phyloP scores from a whole-genome alignment of 2,329 filamentous ascomycete genomes.

The Colletotrichum sp. region DNA sequence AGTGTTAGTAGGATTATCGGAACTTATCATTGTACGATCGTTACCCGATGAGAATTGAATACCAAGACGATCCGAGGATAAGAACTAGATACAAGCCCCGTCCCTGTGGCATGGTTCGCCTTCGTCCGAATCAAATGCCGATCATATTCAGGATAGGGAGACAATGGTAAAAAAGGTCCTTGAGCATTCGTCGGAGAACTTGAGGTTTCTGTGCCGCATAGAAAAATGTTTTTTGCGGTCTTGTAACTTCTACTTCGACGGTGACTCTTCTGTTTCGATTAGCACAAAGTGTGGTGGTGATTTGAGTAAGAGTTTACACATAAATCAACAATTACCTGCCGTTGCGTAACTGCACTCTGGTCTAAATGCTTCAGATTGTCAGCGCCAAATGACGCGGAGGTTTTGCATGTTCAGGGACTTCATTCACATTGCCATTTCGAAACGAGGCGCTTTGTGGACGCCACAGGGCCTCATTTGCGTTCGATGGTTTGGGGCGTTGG shows the following conservation, averaged over 20 bases:
- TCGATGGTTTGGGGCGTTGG: too few relatives aligned
- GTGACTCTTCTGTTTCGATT: background rate
- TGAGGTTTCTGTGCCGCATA: background rate
- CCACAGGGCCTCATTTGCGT: background rate
- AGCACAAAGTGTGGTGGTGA: background rate
- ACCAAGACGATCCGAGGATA: background rate
- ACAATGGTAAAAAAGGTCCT: background rate
- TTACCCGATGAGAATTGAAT: background rate
- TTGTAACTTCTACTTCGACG: fast-evolving
- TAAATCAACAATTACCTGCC: too few relatives aligned
- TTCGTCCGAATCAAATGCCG: background rate
- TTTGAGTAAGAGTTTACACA: too few relatives aligned
- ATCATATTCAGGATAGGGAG: fast-evolving
- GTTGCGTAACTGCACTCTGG: background rate
- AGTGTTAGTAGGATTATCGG: background rate
- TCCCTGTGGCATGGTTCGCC: background rate
- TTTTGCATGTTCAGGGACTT: background rate
- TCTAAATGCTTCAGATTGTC: background rate
- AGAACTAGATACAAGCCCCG: background rate
- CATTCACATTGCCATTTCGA: background rate
- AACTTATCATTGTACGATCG: background rate
- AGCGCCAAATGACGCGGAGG: fast-evolving
- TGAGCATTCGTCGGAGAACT: background rate
- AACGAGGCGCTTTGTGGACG: background rate
- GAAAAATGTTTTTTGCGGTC: background rate